Conservation (phyloP, 345 rosid genomes). For the Cardamine chenopodiifolia region DNA sequence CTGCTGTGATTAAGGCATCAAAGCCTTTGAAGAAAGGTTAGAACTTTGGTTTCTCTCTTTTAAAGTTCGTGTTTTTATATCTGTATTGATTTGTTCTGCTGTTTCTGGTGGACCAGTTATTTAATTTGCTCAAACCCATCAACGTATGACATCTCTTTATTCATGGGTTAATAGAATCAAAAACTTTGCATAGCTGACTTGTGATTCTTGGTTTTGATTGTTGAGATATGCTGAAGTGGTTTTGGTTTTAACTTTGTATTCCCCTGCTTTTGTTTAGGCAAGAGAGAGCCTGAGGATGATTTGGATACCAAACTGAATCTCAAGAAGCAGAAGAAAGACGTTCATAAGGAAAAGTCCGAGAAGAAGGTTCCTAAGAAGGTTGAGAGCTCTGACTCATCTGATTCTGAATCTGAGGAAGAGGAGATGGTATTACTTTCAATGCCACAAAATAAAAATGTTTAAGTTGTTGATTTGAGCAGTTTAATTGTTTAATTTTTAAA, state of each 20-base stretch:
- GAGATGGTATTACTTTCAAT: constrained; percentile 39
- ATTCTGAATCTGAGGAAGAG: constrained; percentile 72
- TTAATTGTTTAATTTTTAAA: background rate
- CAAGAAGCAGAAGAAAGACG: constrained; percentile 71
- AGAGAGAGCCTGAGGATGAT: constrained; percentile 70
- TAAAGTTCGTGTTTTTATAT: background rate
- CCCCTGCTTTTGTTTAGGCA: constrained; percentile 40
- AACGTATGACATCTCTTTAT: background rate
- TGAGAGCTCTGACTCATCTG: constrained; percentile 50
- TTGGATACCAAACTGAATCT: constrained; percentile 52
- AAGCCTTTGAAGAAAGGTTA: constrained; percentile 65
- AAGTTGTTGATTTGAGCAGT: background rate
- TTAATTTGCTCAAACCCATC: background rate
- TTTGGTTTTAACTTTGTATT: background rate
- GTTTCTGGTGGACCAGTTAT: too few species aligned
- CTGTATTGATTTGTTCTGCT: background rate
- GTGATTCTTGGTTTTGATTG: background rate
- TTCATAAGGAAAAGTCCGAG: constrained; percentile 54
- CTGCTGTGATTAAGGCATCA: constrained; percentile 37
- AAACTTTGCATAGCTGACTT: background rate
- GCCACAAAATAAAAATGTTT: background rate
- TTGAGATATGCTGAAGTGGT: background rate
- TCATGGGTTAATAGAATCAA: background rate
- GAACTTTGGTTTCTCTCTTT: background rate
- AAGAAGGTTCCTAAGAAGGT: constrained; percentile 55